A percentile compares a stretch with the other conserved stretches of the same genome.
These are phyloP conservation scores for Lactarius deliciosus DNA, from an alignment of 768 basidiomycete genomes.

Conservation along the genomic window DNA sequence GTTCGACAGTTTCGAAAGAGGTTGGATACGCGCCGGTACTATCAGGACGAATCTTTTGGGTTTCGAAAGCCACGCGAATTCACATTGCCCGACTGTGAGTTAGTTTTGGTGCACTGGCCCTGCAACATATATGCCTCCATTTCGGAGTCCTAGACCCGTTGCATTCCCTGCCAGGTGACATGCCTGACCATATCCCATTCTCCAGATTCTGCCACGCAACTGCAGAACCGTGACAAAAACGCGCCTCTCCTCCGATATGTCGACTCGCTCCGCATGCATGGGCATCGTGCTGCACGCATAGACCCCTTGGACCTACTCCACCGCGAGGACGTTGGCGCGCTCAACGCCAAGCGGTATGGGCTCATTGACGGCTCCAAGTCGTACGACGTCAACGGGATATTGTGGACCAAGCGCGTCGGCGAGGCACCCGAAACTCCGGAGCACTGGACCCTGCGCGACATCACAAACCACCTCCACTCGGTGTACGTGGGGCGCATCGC, in stretches of 20 bases:
- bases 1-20: conserved; percentile 6
- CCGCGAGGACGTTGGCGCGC: conserved; percentile 74
- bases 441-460: conserved; percentile 69
- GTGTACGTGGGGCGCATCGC: conserved; percentile 86
- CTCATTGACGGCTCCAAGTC: conserved; percentile 50
- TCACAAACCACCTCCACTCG: conserved; percentile 63
- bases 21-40: conserved; percentile 35
- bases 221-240: conserved; percentile 67
- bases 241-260: conserved; percentile 84
- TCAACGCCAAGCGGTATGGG: conserved; percentile 77
- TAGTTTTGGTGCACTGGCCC: neutral
- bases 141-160: no score
- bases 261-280: conserved; percentile 82
- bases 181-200: neutral
- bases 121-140: neutral
- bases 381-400: conserved; percentile 78
- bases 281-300: conserved; percentile 80
- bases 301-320: conserved; percentile 88
- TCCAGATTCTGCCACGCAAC: conserved; percentile 40
- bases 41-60: conserved; percentile 82
- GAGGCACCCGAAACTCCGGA: conserved; percentile 35
- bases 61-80: conserved; percentile 66
- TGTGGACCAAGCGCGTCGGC: conserved; percentile 63
- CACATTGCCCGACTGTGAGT: conserved; percentile 69
- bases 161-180: neutral